phyloP scores from a whole-genome alignment of 495 filamentous ascomycete genomes.

The Penicillium pancosmium region DNA sequence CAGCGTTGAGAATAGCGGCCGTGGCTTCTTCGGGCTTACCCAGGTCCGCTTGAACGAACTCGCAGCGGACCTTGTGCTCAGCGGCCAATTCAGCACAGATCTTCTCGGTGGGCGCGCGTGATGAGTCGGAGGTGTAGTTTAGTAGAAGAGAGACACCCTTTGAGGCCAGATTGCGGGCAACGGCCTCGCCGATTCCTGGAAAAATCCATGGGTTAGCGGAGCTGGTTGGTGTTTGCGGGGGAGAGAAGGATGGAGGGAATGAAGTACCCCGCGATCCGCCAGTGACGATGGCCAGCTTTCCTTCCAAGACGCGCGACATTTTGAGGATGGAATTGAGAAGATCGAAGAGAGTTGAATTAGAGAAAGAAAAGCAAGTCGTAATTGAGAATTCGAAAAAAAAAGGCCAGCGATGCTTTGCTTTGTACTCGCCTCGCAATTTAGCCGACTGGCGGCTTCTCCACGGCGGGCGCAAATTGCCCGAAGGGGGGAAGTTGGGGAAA shows the following conservation, averaged over 20 bases:
- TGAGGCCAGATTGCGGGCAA: constrained; percentile 73
- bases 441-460: constrained; percentile 12
- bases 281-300: constrained; percentile 77
- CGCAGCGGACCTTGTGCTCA: constrained; percentile 44
- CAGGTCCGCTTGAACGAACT: constrained; percentile 61
- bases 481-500: constrained; percentile 17
- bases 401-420: constrained; percentile 4
- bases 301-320: constrained; percentile 50
- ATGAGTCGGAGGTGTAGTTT: constrained; percentile 69
- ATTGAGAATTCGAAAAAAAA: neutral
- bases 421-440: constrained; percentile 5
- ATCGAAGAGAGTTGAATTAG: neutral
- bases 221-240: neutral
- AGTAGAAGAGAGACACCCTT: constrained; percentile 73
- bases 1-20: constrained; percentile 34
- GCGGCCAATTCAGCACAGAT: constrained; percentile 48
- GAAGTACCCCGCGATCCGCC: constrained; percentile 70
- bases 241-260: constrained; percentile 14
- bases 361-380: neutral
- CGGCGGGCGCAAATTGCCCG: constrained; percentile 32
- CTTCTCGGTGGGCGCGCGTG: constrained; percentile 40
- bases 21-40: constrained; percentile 44
- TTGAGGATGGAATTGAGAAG: constrained; percentile 3
- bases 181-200: constrained; percentile 83
- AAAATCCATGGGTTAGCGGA: constrained; percentile 10